These are phyloP conservation scores for Blastobotrys niveus DNA, from an alignment of 1,139 yeast species.

Conservation along the genomic window DNA sequence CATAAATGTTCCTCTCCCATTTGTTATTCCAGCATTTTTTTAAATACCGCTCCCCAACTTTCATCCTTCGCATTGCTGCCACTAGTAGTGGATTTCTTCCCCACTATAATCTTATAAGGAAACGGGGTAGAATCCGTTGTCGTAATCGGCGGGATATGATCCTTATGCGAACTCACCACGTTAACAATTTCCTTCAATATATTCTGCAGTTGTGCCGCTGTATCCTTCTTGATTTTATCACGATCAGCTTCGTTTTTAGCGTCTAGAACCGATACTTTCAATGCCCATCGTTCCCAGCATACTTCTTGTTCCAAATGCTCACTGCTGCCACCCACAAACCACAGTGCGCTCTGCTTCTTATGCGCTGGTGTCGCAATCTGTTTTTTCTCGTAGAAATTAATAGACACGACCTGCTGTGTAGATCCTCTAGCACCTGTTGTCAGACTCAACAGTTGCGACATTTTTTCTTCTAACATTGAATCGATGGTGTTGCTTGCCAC, in stretches of 20 bases:
- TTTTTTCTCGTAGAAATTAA: slow-evolving; percentile 36
- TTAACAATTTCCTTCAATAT: slow-evolving; percentile 46
- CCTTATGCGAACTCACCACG: slow-evolving; percentile 50
- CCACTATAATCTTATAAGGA: slow-evolving; percentile 46
- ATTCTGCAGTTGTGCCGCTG: slow-evolving; percentile 36
- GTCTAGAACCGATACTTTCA: slow-evolving; percentile 35
- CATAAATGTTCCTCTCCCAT: neutral
- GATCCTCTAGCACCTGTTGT: slow-evolving; percentile 17
- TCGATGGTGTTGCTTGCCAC: slow-evolving; percentile 31
- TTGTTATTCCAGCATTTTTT: slow-evolving; percentile 28
- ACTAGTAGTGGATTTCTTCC: slow-evolving; percentile 18
- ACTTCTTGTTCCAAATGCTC: slow-evolving; percentile 29
- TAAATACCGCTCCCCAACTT: slow-evolving; percentile 34
- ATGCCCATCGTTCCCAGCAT: slow-evolving; percentile 49
- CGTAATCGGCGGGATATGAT: slow-evolving; percentile 70
- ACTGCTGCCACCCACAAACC: slow-evolving; percentile 30
- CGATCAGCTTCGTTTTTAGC: slow-evolving; percentile 25
- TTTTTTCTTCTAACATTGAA: slow-evolving; percentile 27
- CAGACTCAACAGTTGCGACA: slow-evolving; percentile 25
- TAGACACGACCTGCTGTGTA: slow-evolving; percentile 23
- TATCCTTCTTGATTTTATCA: slow-evolving; percentile 17
- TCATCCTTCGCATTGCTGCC: slow-evolving; percentile 14
- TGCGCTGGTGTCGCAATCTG: slow-evolving; percentile 16
- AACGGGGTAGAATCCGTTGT: slow-evolving; percentile 63
- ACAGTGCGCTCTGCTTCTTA: slow-evolving; percentile 28